Base-by-base conservation (phyloP, 345 rosid species). In the Erysimum cheiranthoides region DNA sequence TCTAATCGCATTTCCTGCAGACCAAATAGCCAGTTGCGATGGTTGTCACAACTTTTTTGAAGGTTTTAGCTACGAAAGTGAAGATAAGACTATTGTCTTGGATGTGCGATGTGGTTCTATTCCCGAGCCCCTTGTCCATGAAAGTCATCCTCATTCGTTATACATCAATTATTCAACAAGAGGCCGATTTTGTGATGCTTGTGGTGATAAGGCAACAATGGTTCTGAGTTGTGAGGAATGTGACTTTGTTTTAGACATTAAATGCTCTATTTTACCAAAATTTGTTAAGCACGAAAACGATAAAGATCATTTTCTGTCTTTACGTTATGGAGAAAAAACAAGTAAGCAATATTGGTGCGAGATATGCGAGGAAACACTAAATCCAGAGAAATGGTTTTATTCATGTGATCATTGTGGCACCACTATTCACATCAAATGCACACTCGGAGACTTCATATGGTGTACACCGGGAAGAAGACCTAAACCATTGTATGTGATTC, bases 101-200 rank as follows among this genome's bases (percentile, higher is more conserved):
- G 66, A 61, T 61, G 18, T 61, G 11, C 50, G 32, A 36, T 59
- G 64, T 35, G 64, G 64, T 59, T 59, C 64, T 0, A 17, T 59
- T 16, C 35, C 45, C 1, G 50, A 18, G 7, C 66, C 50, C 39
- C 21, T 39, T 11, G 1, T 18, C 18, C 66, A 61, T 40, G 50
- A 61, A 10, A 40, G 50, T 61, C 66, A 61, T 40, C 50, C 12
- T 18, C 50, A 35, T 35, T 6, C 18, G 1, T 9, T 62, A 42
- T 62, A 25, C 3, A 0, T 40, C 39, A 42, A 27, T 4, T 11
- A 42, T 1, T 62, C 17, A 42, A 21, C 9, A 4, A 1, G 5
- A 25, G 17, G 7, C 16, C 45, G 0, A 9, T 7, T 6, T 40
- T 62, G 51, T 42, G 6, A 27, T 25, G 36, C 12, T 42, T 62